Percentiles rank a stretch among this genome's conserved stretches.
phyloP scores from a whole-genome alignment of 1,284 basidiomycete species.

The Boletellus dicymbophilus region DNA sequence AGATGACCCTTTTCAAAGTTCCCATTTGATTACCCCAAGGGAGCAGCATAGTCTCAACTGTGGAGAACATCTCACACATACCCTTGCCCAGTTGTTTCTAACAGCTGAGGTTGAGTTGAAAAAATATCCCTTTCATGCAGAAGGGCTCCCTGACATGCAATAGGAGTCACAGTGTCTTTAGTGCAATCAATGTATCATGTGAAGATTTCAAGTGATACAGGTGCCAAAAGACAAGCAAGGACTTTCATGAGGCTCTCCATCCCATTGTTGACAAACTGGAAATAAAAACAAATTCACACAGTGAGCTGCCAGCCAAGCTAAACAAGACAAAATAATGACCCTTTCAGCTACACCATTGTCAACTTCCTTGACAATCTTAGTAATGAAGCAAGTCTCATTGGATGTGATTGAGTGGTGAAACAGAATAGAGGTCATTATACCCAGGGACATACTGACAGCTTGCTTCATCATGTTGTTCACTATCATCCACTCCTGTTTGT shows the following conservation, averaged over 20 bases:
- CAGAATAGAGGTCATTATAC: constrained; percentile 62
- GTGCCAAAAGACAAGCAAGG: constrained; percentile 41
- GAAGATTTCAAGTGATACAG: constrained; percentile 30
- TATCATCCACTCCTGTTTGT: constrained; percentile 66
- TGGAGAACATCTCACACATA: constrained; percentile 46
- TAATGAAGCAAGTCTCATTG: constrained; percentile 78
- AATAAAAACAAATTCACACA: background rate
- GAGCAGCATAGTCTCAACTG: constrained; percentile 43
- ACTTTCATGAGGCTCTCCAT: constrained; percentile 64
- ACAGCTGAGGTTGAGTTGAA: constrained; percentile 50
- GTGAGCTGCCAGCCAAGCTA: constrained; percentile 26
- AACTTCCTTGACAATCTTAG: constrained; percentile 73
- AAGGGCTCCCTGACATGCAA: constrained; percentile 68
- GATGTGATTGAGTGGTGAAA: constrained; percentile 71
- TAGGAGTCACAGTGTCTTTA: constrained; percentile 71
- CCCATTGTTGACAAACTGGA: constrained; percentile 75
- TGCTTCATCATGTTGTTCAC: constrained; percentile 53
- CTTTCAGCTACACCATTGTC: constrained; percentile 65
- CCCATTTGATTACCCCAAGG: no score
- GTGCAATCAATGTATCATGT: constrained; percentile 50
- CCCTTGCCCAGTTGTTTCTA: constrained; percentile 57
- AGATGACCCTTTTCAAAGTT: no score
- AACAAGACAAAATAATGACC: no score
- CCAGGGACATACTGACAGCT: constrained; percentile 55
- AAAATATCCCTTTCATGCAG: constrained; percentile 44